Conservation (phyloP, 495 filamentous ascomycete genomes). For the Daldinia childiae region DNA sequence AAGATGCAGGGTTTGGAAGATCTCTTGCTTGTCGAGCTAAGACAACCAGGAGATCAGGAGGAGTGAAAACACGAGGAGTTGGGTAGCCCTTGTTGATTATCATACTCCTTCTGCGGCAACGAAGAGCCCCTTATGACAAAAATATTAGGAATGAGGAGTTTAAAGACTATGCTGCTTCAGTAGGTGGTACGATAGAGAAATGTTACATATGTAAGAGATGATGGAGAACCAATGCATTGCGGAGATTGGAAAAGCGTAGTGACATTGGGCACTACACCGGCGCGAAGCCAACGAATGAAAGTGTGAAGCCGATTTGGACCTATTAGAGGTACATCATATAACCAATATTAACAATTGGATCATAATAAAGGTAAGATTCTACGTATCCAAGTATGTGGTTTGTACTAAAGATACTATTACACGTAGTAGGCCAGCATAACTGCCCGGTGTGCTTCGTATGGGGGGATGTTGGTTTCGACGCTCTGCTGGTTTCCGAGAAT, state of each 20-base stretch:
- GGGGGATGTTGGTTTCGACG: slow-evolving; percentile 28
- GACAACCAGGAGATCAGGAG: slow-evolving; percentile 17
- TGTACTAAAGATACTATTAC: too few species aligned
- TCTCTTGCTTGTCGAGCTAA: slow-evolving; percentile 12
- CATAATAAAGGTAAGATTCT: too few species aligned
- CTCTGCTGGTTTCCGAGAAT: slow-evolving; percentile 19
- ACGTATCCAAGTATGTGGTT: too few species aligned
- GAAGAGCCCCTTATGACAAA: slow-evolving; percentile 30
- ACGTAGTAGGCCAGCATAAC: background rate
- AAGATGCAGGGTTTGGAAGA: slow-evolving; percentile 18
- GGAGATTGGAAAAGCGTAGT: slow-evolving; percentile 6
- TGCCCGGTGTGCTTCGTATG: too few species aligned
- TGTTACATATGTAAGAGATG: background rate
- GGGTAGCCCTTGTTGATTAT: slow-evolving; percentile 21
- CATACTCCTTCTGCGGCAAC: slow-evolving; percentile 34
- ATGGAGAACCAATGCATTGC: slow-evolving; percentile 1
- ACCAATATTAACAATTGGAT: background rate
- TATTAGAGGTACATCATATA: slow-evolving; percentile 6
- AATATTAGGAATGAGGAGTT: slow-evolving; percentile 23
- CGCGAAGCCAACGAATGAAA: slow-evolving; percentile 30
- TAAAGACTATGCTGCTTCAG: background rate
- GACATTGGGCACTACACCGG: slow-evolving; percentile 21
- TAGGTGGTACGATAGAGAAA: slow-evolving; percentile 7
- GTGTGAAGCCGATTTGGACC: background rate
- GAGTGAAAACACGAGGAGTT: slow-evolving; percentile 6